Conservation (phyloP, 2,329 filamentous ascomycete species). For the Parastagonospora avenae region DNA sequence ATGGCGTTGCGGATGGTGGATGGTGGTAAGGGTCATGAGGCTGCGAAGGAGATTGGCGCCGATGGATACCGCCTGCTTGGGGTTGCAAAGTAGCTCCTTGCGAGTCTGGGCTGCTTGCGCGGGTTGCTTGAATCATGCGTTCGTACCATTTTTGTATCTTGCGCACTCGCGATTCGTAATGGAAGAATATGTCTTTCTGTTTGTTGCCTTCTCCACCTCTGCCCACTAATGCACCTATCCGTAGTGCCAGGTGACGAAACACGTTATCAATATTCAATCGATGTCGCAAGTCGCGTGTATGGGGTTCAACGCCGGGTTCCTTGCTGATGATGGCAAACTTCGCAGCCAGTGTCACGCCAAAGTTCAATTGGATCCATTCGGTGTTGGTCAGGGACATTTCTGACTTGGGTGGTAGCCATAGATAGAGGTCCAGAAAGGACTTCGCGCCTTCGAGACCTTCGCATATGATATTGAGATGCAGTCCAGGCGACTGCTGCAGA, state of each 20-base stretch:
- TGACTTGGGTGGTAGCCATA: conserved; percentile 41
- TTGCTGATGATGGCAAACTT: conserved; percentile 38
- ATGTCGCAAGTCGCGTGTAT: conserved; percentile 33
- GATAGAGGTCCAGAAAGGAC: conserved; percentile 38
- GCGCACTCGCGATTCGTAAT: conserved; percentile 31
- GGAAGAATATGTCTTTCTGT: conserved; percentile 32
- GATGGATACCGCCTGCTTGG: conserved; percentile 1
- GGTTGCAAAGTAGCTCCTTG: conserved; percentile 5
- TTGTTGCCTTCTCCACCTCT: conserved; percentile 25
- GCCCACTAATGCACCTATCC: conserved; percentile 34
- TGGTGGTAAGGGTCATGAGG: not conserved
- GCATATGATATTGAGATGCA: conserved; percentile 28
- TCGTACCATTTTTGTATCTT: conserved; percentile 40
- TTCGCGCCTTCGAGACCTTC: conserved; percentile 33
- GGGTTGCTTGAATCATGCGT: conserved; percentile 27
- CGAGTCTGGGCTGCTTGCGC: conserved; percentile 13
- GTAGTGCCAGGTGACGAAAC: conserved; percentile 29
- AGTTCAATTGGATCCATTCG: conserved; percentile 50
- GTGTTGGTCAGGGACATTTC: conserved; percentile 47
- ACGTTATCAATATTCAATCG: conserved; percentile 34
- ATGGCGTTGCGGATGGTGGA: conserved; percentile 2
- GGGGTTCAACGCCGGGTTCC: conserved; percentile 25
- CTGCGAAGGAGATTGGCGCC: conserved; percentile 1
- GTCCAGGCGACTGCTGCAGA: conserved; percentile 32
- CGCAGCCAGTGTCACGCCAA: conserved; percentile 38